Base-by-base conservation (phyloP, 768 basidiomycete genomes). In the Panus rudis region DNA sequence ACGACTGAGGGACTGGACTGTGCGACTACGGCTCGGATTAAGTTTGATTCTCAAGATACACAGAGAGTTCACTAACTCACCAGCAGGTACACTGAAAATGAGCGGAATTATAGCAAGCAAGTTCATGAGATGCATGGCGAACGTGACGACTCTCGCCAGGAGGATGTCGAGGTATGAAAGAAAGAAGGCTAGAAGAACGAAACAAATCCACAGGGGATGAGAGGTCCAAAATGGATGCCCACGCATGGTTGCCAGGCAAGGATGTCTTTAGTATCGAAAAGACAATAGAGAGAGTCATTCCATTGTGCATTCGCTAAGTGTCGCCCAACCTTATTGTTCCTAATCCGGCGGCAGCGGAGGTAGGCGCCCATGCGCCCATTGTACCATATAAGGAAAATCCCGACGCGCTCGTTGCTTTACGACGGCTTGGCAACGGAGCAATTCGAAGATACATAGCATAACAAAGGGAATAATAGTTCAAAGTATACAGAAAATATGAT, bases 1-100 rank as follows among this genome's bases (percentile, higher is more conserved):
- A 91, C 70, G 44, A 89, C 78, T 55, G 69, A 66, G 27, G 80
- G 63, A 46, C 67, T 60, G 52, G 73, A 69, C 61, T 81, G 78
- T 46, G 81, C 79, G 43, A 50, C 59, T 57, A 26, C 34, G 3
- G 33, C 28, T 10, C 28, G 28, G 33, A 17, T 35, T 20, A 35
- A 30, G 10, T 35, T 17, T 8, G 33, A n/a, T n/a, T n/a, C n/a
- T n/a, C n/a, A n/a, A n/a, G n/a, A n/a, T n/a, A 17, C 7, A 35
- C 33, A 35, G 33, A 8, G 16, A 35, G 28, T 10, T 30, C n/a
- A 47, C 11, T 6, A 25, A 32, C 67, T 60, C 49, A 70, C 69
- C 69, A 40, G 57, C 63, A 49, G 63, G 63, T 51, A 64, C 59
- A 61, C 62, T 58, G 46, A 67, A 56, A 52, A 62, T 51, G 42